Base-by-base conservation (phyloP, 768 basidiomycete species). In the Macrocybe gigantea region DNA sequence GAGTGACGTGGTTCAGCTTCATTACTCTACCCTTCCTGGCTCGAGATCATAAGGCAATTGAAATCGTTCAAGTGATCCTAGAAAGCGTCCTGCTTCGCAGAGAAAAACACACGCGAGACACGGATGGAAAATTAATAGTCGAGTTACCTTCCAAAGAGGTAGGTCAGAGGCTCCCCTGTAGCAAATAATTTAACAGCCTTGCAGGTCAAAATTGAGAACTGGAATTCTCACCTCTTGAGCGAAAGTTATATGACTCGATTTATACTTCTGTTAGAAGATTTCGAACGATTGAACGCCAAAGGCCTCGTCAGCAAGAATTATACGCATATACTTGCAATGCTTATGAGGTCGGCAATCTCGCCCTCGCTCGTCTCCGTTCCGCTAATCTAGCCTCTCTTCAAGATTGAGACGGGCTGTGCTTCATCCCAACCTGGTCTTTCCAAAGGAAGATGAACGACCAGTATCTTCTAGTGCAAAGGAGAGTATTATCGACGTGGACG, bases 51-150 rank as follows among this genome's bases (percentile, higher is more conserved):
- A 93, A 93, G 59, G 94, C 92, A 0, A 86, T 97, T 41, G 92
- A 95, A 57, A 85, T 97, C 38, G 93, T 97, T 0, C 94, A 97
- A 65, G 87, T 93, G 49, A 93, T 97, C 50, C 73, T 97, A 12
- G 92, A 95, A 63, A 90, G 82, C 33, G 77, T 91, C 42, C 70
- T 98, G 5, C 71, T 98, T 6, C 78, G 95, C 10, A 78, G 95
- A 53, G 94, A 97, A 65, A 98, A 98, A 71, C 85, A 79, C 45
- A 95, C 93, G 90, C 79, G 80, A 34, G 94, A 94, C 65, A 72
- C 66, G 33, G 80, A 92, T 54, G 95, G 95, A 7, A 85, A 88
- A 46, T 79, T 73, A 45, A 96, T 98, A 40, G 91, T 97, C 1
- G 82, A 93, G 38, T 69, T 98, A 5, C 94, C 94, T 0, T 69